Conservation (phyloP, 2,329 filamentous ascomycete species). For the Sarocladium oryzae region DNA sequence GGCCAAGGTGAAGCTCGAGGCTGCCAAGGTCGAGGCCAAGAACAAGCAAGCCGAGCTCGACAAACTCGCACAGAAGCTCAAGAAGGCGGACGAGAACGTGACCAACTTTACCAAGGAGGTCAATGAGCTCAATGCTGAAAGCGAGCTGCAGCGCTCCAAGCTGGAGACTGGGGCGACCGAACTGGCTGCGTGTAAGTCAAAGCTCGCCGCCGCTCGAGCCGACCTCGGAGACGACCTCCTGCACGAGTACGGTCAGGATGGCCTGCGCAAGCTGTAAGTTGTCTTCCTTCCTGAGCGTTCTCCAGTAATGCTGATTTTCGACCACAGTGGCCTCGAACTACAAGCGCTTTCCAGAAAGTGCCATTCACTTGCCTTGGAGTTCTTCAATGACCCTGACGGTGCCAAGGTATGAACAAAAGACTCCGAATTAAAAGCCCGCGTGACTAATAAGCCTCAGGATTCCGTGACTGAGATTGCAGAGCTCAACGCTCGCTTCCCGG, state of each 20-base stretch:
- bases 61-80: constrained; percentile 22
- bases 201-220: constrained; percentile 16
- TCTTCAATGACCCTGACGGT: constrained; percentile 20
- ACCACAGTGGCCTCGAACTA: constrained; percentile 17
- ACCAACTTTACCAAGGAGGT: constrained; percentile 17
- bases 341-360: constrained; percentile 18
- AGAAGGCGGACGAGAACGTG: constrained; percentile 14
- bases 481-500: constrained; percentile 16
- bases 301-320: constrained; percentile 9
- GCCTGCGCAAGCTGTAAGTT: constrained; percentile 19
- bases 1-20: constrained; percentile 30
- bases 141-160: constrained; percentile 18
- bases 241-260: constrained; percentile 15
- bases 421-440: not conserved
- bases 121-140: constrained; percentile 20
- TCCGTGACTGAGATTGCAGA: constrained; percentile 19
- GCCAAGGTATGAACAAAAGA: constrained; percentile 14
- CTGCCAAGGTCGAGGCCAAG: constrained; percentile 39
- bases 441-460: constrained; percentile 10
- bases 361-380: constrained; percentile 20
- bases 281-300: accelerated
- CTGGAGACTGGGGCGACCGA: constrained; percentile 17
- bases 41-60: constrained; percentile 34
- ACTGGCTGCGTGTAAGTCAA: constrained; percentile 15
- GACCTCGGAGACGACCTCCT: constrained; percentile 19